Evolutionary conservation across 306 rosid genomes (phyloP).

Genomic region (Corylus avellana): DNA sequence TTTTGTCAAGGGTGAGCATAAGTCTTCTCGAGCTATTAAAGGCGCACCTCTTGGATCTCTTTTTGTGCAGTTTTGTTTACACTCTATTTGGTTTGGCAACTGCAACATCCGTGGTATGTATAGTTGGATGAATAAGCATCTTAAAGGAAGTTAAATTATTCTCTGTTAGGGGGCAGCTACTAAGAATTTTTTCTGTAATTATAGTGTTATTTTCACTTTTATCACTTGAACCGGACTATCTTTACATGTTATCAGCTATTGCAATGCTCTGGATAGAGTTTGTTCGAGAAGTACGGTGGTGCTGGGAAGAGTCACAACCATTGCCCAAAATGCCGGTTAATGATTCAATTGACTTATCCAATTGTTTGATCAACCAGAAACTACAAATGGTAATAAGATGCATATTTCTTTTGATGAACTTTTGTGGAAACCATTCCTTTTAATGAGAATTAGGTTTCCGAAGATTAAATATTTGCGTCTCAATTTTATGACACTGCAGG

Average conservation of each 20-base stretch:
- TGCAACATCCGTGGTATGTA: conserved; percentile 88
- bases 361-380: conserved; percentile 88
- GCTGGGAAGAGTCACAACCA: conserved; percentile 95
- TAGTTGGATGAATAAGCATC: background rate
- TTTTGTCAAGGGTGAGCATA: conserved; percentile 50
- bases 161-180: conserved; percentile 23
- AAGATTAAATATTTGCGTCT: conserved; percentile 4
- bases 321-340: conserved; percentile 76
- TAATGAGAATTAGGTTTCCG: conserved; percentile 15
- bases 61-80: conserved; percentile 87
- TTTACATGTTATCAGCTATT: conserved; percentile 59
- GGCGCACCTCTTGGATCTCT: conserved; percentile 85
- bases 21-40: conserved; percentile 72
- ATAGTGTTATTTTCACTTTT: conserved; percentile 31
- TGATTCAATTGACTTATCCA: conserved; percentile 80
- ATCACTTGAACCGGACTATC: conserved; percentile 30
- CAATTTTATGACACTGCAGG: background rate
- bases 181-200: conserved; percentile 8
- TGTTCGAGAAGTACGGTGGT: conserved; percentile 97
- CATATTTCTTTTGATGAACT: conserved; percentile 27
- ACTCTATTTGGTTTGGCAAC: conserved; percentile 91
- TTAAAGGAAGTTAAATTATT: background rate
- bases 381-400: conserved; percentile 75
- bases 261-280: conserved; percentile 89
- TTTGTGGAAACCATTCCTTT: conserved; percentile 23